Base-by-base conservation (phyloP, 192 early-diverging fungal species). In the Coemansia sp. region DNA sequence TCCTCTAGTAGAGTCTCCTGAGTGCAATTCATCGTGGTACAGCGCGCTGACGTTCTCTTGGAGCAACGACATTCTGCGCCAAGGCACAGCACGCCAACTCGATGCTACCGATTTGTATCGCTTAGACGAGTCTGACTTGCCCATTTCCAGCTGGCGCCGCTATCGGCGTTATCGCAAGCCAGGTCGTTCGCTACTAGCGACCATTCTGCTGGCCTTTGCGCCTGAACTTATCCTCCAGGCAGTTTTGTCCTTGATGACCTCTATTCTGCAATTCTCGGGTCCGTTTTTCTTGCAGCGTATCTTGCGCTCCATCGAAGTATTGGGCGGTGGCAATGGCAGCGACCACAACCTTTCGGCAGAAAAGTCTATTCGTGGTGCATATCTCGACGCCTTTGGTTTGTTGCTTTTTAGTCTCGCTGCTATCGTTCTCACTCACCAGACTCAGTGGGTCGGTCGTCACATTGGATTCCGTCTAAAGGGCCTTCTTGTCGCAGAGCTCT, bases 391-490 rank as follows among this genome's bases (percentile, higher is more conserved):
- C 0, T 77, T 88, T 42, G 87, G 87, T 47, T 60, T 92, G 31
- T 80, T 90, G 54, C 31, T 89, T 38, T 29, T 83, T 7, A 82
- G 36, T 0, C 41, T 71, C 1, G 12, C 69, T 1, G n/a, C 52
- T n/a, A 87, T 86, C 29, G 44, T 90, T 16, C 67, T 79, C 31
- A 57, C 80, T 18, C 88, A 91, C 66, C 85, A 87, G 57, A 79
- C 87, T 0, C 77, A 91, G 42, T 90, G 87, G 68, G 87, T 87
- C 63, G 90, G 91, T 46, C 87, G 91, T 16, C 84, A 84, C n/a
- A 72, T 91, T 22, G 79, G 87, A 65, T 79, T 91, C 52, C 88
- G 87, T 41, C 64, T 87, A 36, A 86, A 87, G 44, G 84, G 85
- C 11, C 78, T 89, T 22, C 67, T 89, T 13, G 78, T 88, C 18